Conservation (phyloP, 2,329 filamentous ascomycete species). For the Nemania bipapillata region DNA sequence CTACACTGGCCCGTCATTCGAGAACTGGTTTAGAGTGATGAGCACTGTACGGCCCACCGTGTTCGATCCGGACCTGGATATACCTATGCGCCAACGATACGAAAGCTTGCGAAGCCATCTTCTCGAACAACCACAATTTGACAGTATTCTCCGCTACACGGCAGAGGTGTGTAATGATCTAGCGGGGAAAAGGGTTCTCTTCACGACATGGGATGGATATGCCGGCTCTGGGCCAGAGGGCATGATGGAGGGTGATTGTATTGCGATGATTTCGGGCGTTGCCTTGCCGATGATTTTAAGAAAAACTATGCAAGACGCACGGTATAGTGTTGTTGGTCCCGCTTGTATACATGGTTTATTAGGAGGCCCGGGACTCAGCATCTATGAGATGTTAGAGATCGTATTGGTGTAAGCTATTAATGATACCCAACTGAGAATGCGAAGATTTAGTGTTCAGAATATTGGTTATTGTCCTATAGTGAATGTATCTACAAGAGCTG, state of each 20-base stretch:
- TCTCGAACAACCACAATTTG: neutral
- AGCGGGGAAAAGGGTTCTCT: neutral
- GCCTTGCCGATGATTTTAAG: neutral
- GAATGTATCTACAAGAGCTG: too few species aligned
- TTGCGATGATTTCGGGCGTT: neutral
- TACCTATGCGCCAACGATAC: neutral
- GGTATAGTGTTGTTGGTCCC: neutral
- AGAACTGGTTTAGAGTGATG: neutral
- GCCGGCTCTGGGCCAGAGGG: neutral
- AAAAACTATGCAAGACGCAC: neutral
- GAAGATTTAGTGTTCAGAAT: too few species aligned
- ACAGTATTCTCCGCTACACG: neutral
- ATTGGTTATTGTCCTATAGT: too few species aligned
- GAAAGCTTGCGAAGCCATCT: neutral
- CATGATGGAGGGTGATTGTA: neutral
- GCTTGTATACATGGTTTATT: constrained; percentile 1
- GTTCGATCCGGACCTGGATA: neutral
- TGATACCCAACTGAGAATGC: neutral
- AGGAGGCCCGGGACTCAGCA: neutral
- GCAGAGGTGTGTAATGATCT: neutral
- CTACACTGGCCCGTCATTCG: neutral
- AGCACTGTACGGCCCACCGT: neutral
- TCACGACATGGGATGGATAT: neutral
- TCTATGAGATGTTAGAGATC: neutral
- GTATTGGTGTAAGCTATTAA: neutral